Base-by-base conservation (phyloP, 768 basidiomycete genomes). In the Tephrocybe sp. region DNA sequence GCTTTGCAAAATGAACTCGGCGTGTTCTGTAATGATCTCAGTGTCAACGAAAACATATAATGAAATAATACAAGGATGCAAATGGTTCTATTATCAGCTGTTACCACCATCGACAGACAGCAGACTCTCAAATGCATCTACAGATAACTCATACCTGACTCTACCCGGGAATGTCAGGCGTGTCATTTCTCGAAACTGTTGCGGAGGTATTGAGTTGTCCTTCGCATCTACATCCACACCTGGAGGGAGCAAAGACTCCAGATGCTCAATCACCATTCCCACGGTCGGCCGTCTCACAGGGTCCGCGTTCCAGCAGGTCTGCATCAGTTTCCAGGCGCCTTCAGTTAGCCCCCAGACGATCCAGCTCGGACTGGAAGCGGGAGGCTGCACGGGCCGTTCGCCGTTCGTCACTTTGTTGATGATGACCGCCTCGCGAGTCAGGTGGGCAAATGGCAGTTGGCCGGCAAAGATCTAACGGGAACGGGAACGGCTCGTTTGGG, bases 291-390 rank as follows among this genome's bases (percentile, higher is more conserved):
- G 49, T 12, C 33, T 13, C 33, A 13, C 41, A 36, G 51, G 20
- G 7, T 12, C 3, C 2, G 5, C 2, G n/a, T 3, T 20, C 51
- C 51, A 52, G 17, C 51, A 52, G 39, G 11, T 23, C 19, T 47
- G 30, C 39, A 52, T 52, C 9, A 52, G 33, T 17, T 17, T 17
- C 51, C 51, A 52, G 4, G 40, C 16, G 19, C 38, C n/a, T 26
- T 39, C 32, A 10, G 45, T 46, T 20, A 52, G 33, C 17, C 44
- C 45, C 44, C 51, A 47, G 11, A n/a, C 38, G 5, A 5, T 40
- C 51, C 51, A 52, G 20, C 44, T 40, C 23, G 22, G 22, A 22
- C 43, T 26, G 13, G 38, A 5, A 23, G 16, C 1, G 4, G 13
- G 8, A 6, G 51, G 51, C 17, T 45, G 10, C 26, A 3, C 33